Percentiles rank a stretch among this genome's conserved stretches.
Evolutionary conservation across 495 filamentous ascomycete species (phyloP).

Genomic region (Neurospora discreta): DNA sequence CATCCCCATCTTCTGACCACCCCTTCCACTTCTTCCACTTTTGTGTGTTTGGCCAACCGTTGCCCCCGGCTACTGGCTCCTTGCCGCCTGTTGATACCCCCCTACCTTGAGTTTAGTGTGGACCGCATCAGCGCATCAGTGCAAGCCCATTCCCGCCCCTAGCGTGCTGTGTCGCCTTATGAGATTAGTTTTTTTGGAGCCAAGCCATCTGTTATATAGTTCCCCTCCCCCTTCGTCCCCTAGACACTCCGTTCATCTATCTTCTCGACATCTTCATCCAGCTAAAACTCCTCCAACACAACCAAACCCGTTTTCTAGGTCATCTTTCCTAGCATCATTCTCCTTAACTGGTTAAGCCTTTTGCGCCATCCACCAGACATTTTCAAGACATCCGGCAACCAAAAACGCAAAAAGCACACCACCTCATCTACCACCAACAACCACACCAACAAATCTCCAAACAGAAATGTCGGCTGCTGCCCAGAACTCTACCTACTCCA

Average conservation of each 20-base stretch:
- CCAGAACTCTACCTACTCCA: constrained; percentile 17
- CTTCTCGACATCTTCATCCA: constrained; percentile 1
- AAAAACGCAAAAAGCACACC: background rate
- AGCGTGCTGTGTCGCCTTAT: constrained; percentile 9
- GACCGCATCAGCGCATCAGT: constrained; percentile 3
- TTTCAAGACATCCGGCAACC: background rate
- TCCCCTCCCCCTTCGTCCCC: constrained; percentile 2
- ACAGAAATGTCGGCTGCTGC: constrained; percentile 22
- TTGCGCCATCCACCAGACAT: background rate
- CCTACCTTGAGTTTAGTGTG: background rate
- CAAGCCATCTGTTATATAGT: constrained; percentile 18
- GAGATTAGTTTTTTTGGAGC: constrained; percentile 9
- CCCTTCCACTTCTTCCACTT: background rate
- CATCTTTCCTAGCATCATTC: background rate
- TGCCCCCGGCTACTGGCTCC: background rate
- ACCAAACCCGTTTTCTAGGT: background rate
- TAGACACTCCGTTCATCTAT: constrained; percentile 5
- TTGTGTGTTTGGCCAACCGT: background rate
- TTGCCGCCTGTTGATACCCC: background rate
- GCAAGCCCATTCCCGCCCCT: constrained; percentile 5
- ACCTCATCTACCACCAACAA: background rate
- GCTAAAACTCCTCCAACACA: background rate
- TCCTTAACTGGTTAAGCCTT: background rate
- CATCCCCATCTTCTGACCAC: background rate
- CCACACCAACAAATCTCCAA: background rate